Conservation (phyloP, 1,284 basidiomycete species). For the Moesziomyces sp. region DNA sequence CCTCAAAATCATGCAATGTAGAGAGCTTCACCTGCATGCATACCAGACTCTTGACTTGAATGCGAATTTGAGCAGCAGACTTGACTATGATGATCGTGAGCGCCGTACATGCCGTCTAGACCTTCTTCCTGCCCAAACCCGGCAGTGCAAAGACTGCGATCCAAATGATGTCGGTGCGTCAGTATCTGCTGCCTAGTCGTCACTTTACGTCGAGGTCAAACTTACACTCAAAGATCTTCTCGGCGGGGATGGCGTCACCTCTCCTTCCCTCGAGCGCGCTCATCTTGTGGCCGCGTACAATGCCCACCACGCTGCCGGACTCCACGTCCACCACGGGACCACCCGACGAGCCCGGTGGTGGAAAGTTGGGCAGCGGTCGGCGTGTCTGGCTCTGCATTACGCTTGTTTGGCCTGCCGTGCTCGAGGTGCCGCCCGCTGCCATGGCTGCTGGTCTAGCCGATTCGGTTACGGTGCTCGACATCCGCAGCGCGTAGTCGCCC, state of each 20-base stretch:
- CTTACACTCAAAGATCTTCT: slow-evolving; percentile 74
- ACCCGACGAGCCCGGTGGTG: slow-evolving; percentile 77
- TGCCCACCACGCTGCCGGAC: slow-evolving; percentile 76
- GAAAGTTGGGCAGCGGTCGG: slow-evolving; percentile 68
- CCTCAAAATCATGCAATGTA: slow-evolving; percentile 14
- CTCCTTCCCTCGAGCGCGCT: slow-evolving; percentile 72
- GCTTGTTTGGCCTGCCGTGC: not conserved
- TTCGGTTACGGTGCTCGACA: slow-evolving; percentile 30
- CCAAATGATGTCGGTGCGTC: not conserved
- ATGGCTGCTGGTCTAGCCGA: not conserved
- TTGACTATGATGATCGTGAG: not conserved
- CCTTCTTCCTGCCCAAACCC: slow-evolving; percentile 55
- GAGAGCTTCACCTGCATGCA: not conserved
- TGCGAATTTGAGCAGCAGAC: not conserved
- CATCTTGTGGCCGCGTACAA: slow-evolving; percentile 76
- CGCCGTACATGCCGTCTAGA: too few species aligned
- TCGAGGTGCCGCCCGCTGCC: not conserved
- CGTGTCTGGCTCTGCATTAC: slow-evolving; percentile 25
- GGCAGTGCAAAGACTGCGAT: slow-evolving; percentile 58
- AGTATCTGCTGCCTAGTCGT: not conserved
- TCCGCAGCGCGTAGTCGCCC: slow-evolving; percentile 23
- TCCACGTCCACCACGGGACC: slow-evolving; percentile 77
- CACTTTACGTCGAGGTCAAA: not conserved
- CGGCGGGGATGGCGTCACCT: slow-evolving; percentile 78
- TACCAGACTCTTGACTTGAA: not conserved